These are phyloP conservation scores for Hypoxylon fragiforme DNA, from an alignment of 495 filamentous ascomycete species.

Conservation along the genomic window DNA sequence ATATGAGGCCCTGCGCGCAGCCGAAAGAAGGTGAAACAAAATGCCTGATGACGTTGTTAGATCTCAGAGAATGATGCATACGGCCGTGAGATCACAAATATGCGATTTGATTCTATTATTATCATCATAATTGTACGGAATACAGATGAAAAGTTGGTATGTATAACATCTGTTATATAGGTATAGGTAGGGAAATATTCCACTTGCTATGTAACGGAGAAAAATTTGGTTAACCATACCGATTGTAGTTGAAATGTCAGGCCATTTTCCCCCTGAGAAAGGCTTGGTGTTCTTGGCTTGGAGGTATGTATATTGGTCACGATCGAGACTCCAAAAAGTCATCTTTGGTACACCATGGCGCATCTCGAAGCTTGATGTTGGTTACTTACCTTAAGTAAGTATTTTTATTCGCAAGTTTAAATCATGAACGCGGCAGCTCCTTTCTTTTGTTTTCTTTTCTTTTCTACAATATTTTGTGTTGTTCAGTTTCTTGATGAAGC, in stretches of 20 bases:
- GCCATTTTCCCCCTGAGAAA: conserved; percentile 22
- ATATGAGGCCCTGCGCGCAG: background rate
- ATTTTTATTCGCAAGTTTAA: too few species aligned
- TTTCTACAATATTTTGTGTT: too few species aligned
- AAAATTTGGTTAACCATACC: conserved; percentile 10
- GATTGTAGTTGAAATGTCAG: conserved; percentile 13
- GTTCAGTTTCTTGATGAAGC: too few species aligned
- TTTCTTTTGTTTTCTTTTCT: too few species aligned
- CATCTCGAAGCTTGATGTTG: too few species aligned
- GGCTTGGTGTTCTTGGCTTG: conserved; percentile 28
- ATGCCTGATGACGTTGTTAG: background rate
- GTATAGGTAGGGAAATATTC: too few species aligned
- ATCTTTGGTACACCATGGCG: too few species aligned
- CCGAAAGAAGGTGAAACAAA: background rate
- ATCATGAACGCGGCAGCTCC: too few species aligned
- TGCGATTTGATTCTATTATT: background rate
- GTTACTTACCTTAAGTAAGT: too few species aligned
- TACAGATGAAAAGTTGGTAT: too few species aligned
- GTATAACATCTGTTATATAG: too few species aligned
- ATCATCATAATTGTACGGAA: background rate
- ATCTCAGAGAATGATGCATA: too few species aligned
- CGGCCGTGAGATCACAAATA: background rate
- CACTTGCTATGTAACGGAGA: conserved; percentile 1
- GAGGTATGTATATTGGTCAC: conserved; percentile 6
- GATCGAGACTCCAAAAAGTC: background rate